phyloP scores from a whole-genome alignment of 176 grass and related monocot genomes.

The Themeda triandra region DNA sequence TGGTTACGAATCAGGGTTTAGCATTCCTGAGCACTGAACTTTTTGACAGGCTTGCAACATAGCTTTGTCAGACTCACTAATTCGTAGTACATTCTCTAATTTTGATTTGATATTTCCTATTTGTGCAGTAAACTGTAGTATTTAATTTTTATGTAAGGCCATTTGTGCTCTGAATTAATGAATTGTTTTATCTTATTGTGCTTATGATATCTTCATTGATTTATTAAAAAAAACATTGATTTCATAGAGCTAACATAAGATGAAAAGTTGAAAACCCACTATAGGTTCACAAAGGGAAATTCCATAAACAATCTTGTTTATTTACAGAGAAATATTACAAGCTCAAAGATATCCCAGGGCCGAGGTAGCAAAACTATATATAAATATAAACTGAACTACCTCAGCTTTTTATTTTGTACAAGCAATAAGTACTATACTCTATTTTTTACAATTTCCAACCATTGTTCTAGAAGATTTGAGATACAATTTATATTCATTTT shows the following conservation, averaged over 20 bases:
- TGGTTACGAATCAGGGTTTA: not conserved
- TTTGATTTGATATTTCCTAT: not conserved
- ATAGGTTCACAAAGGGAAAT: not conserved
- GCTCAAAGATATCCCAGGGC: too few species aligned
- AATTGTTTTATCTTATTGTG: not conserved
- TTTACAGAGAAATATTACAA: not conserved
- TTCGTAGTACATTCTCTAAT: not conserved
- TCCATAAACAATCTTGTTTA: not conserved
- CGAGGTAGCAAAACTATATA: too few species aligned
- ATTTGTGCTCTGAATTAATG: not conserved
- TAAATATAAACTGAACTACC: too few species aligned
- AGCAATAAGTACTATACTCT: too few species aligned
- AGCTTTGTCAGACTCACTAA: not conserved
- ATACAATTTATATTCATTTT: too few species aligned
- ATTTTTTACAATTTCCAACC: too few species aligned
- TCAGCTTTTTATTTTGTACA: too few species aligned
- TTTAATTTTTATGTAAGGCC: not conserved
- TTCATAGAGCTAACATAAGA: not conserved
- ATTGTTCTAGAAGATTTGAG: too few species aligned
- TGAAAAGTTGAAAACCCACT: not conserved
- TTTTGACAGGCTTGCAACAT: not conserved
- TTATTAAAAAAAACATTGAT: not conserved
- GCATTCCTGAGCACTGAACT: not conserved
- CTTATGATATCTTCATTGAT: not conserved
- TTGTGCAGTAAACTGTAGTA: not conserved